Conservation (phyloP, 148 eudicot species). For the Salicornia ramosissima region DNA sequence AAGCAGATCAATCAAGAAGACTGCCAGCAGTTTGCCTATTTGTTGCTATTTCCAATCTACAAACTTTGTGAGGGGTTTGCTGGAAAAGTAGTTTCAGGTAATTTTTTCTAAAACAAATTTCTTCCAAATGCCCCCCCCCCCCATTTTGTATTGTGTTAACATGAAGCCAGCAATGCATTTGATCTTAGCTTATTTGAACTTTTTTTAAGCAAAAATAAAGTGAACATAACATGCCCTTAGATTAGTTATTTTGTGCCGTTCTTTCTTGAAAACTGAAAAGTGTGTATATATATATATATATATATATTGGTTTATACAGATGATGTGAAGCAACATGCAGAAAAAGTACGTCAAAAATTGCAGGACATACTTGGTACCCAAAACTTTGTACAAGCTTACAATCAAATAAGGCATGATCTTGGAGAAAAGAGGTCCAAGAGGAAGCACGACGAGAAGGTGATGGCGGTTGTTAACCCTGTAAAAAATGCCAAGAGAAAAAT, state of each 20-base stretch:
- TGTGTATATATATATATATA: background rate
- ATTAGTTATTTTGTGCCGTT: background rate
- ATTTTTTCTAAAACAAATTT: background rate
- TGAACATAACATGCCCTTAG: background rate
- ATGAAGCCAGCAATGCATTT: too few relatives aligned
- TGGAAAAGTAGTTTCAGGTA: constrained; percentile 81
- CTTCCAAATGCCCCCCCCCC: background rate
- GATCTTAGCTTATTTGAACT: too few relatives aligned
- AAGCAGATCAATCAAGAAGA: constrained; percentile 34
- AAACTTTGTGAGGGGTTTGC: constrained; percentile 79
- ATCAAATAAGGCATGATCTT: constrained; percentile 47
- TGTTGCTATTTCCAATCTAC: constrained; percentile 66
- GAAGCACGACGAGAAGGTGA: constrained; percentile 65
- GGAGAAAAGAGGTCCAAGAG: constrained; percentile 73
- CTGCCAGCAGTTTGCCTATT: constrained; percentile 44
- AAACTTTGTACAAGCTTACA: constrained; percentile 46
- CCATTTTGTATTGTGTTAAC: background rate
- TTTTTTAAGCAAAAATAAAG: too few relatives aligned
- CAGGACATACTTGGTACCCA: constrained; percentile 44
- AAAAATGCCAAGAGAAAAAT: constrained; percentile 88
- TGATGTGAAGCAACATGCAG: constrained; percentile 65
- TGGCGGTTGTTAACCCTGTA: constrained; percentile 78
- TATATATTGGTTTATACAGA: too few relatives aligned
- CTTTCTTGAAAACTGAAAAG: background rate
- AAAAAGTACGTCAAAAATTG: constrained; percentile 46